phyloP scores from a whole-genome alignment of 2,329 filamentous ascomycete species.

The Cryphonectria radicalis region DNA sequence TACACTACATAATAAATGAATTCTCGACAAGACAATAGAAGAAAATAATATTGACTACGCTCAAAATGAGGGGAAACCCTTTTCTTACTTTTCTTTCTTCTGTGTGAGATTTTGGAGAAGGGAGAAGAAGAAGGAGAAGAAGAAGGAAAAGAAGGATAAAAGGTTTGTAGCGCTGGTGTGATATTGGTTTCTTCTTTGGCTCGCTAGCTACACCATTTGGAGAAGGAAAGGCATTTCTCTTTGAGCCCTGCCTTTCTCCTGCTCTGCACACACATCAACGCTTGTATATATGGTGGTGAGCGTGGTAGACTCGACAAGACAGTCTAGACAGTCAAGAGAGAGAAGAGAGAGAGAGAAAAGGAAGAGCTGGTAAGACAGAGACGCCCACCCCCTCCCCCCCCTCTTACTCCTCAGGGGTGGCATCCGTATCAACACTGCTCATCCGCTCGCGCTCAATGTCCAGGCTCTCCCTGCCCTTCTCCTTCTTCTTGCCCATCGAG shows the following conservation, averaged over 20 bases:
- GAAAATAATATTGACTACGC: background rate
- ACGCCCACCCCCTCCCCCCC: too few species aligned
- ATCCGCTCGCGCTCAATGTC: conserved; percentile 51
- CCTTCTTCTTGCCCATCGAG: conserved; percentile 62
- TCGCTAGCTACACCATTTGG: conserved; percentile 9
- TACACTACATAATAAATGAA: background rate
- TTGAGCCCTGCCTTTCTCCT: background rate
- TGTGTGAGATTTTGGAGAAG: too few species aligned
- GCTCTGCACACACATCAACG: background rate
- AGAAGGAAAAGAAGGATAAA: too few species aligned
- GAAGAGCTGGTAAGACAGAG: background rate
- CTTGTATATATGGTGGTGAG: background rate
- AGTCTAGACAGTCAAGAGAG: background rate
- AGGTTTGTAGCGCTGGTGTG: conserved; percentile 15
- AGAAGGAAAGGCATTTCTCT: background rate
- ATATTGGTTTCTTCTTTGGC: conserved; percentile 10
- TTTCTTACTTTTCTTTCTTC: background rate
- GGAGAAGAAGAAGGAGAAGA: too few species aligned
- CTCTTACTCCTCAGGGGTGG: conserved; percentile 22
- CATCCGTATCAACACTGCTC: conserved; percentile 20
- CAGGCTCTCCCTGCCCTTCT: conserved; percentile 60
- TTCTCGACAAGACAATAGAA: background rate
- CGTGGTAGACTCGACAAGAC: background rate
- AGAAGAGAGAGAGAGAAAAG: background rate
- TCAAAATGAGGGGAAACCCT: background rate